Percentiles rank a stretch among this genome's conserved stretches.
phyloP scores from a whole-genome alignment of 805 yeast genomes.

The Candida sakaeoensis region DNA sequence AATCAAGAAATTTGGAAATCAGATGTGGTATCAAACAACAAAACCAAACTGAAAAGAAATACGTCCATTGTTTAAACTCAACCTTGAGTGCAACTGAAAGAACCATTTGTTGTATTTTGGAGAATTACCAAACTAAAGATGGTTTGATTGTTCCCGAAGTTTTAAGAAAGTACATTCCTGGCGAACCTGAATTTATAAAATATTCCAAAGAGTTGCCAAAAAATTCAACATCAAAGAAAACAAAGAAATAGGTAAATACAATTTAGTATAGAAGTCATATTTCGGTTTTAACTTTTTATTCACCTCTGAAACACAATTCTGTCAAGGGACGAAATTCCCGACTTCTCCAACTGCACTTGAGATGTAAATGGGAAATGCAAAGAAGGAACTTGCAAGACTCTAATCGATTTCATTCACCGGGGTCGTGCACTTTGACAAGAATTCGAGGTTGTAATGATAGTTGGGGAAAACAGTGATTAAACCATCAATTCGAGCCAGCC shows the following conservation, averaged over 20 bases:
- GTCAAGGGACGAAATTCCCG: no score
- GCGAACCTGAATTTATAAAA: conserved; percentile 96
- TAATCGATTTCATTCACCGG: no score
- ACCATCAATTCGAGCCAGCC: no score
- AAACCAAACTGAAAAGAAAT: conserved; percentile 93
- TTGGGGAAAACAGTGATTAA: no score
- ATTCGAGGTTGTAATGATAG: no score
- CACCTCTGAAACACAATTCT: no score
- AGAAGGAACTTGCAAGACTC: no score
- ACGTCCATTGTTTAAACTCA: conserved; percentile 97
- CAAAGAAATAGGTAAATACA: conserved; percentile 2
- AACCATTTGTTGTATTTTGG: conserved; percentile 94
- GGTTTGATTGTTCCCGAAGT: conserved; percentile 94
- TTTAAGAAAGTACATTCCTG: conserved; percentile 93
- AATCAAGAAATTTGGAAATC: conserved; percentile 96
- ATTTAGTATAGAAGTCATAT: no score
- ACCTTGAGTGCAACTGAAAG: conserved; percentile 98
- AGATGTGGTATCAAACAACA: conserved; percentile 97
- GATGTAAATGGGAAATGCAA: no score
- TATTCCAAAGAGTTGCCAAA: conserved; percentile 88
- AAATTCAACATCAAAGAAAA: conserved; percentile 78
- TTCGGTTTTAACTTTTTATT: no score
- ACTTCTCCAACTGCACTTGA: no score
- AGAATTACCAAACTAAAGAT: conserved; percentile 96
- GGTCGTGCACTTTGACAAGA: no score